These are phyloP conservation scores for Astrothelium subdiscretum DNA, from an alignment of 495 filamentous ascomycete genomes.

Conservation along the genomic window DNA sequence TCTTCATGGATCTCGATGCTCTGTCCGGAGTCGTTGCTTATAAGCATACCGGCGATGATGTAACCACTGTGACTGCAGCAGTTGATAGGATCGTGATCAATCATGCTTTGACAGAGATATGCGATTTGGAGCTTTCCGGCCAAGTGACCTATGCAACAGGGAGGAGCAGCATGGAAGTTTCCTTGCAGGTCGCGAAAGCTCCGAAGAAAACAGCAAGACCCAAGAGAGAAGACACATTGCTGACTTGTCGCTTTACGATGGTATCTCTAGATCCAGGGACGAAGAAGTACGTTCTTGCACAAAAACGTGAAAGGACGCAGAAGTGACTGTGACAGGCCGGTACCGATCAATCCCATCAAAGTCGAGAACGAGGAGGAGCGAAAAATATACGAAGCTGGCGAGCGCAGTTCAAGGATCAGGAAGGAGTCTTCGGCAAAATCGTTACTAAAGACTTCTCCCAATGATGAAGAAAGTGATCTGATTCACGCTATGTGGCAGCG, in stretches of 20 bases:
- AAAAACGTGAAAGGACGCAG: background rate
- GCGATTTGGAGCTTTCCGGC: slow-evolving; percentile 68
- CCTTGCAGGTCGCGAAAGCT: slow-evolving; percentile 59
- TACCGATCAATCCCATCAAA: slow-evolving; percentile 45
- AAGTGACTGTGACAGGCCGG: slow-evolving; percentile 30
- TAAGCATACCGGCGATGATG: slow-evolving; percentile 66
- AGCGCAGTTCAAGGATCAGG: slow-evolving; percentile 64
- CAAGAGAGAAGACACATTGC: slow-evolving; percentile 57
- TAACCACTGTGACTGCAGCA: slow-evolving; percentile 72
- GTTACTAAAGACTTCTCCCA: slow-evolving; percentile 59
- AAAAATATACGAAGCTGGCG: slow-evolving; percentile 52
- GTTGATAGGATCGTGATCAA: slow-evolving; percentile 71
- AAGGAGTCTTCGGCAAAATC: slow-evolving; percentile 52
- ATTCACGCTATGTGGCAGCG: slow-evolving; percentile 73
- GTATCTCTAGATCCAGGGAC: slow-evolving; percentile 64
- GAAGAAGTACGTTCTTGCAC: slow-evolving; percentile 45
- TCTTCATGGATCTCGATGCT: slow-evolving; percentile 78
- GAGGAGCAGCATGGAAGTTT: slow-evolving; percentile 69
- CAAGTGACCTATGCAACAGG: slow-evolving; percentile 75
- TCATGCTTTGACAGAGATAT: slow-evolving; percentile 62
- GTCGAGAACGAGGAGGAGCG: slow-evolving; percentile 63
- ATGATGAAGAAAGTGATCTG: slow-evolving; percentile 63
- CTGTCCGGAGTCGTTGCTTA: slow-evolving; percentile 70
- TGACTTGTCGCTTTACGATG: slow-evolving; percentile 80
- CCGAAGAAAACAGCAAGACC: slow-evolving; percentile 43